These are phyloP conservation scores for Silene noctiflora DNA, from an alignment of 179 eudicot species.

Conservation along the genomic window DNA sequence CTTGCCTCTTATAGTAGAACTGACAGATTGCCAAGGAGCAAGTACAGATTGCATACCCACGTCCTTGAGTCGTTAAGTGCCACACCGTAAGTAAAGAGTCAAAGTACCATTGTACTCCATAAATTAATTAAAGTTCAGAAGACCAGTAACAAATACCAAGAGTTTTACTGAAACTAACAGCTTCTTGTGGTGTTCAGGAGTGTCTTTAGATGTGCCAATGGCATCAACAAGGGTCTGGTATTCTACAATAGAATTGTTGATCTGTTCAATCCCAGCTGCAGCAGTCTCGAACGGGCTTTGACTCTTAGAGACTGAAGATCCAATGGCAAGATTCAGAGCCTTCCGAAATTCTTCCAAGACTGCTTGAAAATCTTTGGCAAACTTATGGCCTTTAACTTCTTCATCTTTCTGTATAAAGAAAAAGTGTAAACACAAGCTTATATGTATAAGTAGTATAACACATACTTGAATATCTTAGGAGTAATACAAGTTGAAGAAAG, in stretches of 20 bases:
- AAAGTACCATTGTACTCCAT: background rate
- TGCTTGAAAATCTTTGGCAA: slow-evolving; percentile 68
- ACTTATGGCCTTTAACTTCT: slow-evolving; percentile 60
- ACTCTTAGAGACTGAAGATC: background rate
- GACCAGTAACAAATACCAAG: background rate
- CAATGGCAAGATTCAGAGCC: slow-evolving; percentile 56
- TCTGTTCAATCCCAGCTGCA: slow-evolving; percentile 12
- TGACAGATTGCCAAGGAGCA: no score
- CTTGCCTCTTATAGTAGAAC: no score
- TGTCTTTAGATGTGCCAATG: slow-evolving; percentile 2
- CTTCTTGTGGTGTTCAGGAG: slow-evolving; percentile 18
- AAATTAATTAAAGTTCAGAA: background rate
- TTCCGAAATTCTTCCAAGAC: slow-evolving; percentile 61
- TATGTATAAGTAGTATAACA: background rate
- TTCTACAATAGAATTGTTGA: background rate
- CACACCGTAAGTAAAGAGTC: no score
- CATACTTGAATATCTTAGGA: background rate
- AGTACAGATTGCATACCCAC: no score
- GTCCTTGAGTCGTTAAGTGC: no score
- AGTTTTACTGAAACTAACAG: slow-evolving; percentile 7
- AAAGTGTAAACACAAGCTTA: background rate
- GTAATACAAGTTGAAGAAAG: background rate
- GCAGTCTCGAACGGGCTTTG: background rate
- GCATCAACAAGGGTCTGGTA: slow-evolving; percentile 10
- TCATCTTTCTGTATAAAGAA: slow-evolving; percentile 40